Conservation (phyloP, 768 basidiomycete species). For the Lentinus brumalis region DNA sequence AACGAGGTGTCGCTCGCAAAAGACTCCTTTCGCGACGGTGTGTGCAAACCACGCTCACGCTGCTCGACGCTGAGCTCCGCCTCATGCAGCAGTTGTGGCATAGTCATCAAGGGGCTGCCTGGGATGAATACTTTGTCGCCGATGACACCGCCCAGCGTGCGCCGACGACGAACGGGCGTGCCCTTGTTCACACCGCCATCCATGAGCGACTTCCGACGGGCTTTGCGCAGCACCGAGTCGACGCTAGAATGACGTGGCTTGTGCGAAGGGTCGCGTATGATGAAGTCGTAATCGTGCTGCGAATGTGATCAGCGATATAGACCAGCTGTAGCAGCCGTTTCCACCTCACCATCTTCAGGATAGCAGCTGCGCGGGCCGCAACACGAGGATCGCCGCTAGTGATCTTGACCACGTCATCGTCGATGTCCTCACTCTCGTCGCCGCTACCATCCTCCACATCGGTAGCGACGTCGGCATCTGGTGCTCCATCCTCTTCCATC, state of each 20-base stretch:
- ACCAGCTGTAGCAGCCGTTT: no score
- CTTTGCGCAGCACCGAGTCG: slow-evolving; percentile 23
- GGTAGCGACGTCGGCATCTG: slow-evolving; percentile 8
- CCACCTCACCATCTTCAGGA: slow-evolving; percentile 76
- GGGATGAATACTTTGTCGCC: slow-evolving; percentile 55
- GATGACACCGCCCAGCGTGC: slow-evolving; percentile 45
- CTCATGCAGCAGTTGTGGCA: slow-evolving; percentile 58
- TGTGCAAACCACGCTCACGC: slow-evolving; percentile 14
- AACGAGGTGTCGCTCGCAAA: background rate
- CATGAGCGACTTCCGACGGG: slow-evolving; percentile 38
- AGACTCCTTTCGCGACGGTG: slow-evolving; percentile 13
- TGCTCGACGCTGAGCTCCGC: slow-evolving; percentile 49
- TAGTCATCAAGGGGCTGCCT: slow-evolving; percentile 52
- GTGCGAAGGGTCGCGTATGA: slow-evolving; percentile 46
- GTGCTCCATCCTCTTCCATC: slow-evolving; percentile 16
- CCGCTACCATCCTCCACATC: slow-evolving; percentile 27
- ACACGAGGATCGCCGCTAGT: slow-evolving; percentile 82
- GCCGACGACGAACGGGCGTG: slow-evolving; percentile 18
- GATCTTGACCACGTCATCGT: slow-evolving; percentile 75
- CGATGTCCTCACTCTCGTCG: slow-evolving; percentile 40
- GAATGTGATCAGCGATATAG: background rate
- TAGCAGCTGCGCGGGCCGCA: slow-evolving; percentile 91
- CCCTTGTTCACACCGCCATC: slow-evolving; percentile 35
- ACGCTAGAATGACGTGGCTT: slow-evolving; percentile 20
- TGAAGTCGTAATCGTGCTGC: slow-evolving; percentile 88